Percentiles rank a stretch among this genome's conserved stretches.
Conservation (phyloP, 768 basidiomycete species). For the Mycena amicta region DNA sequence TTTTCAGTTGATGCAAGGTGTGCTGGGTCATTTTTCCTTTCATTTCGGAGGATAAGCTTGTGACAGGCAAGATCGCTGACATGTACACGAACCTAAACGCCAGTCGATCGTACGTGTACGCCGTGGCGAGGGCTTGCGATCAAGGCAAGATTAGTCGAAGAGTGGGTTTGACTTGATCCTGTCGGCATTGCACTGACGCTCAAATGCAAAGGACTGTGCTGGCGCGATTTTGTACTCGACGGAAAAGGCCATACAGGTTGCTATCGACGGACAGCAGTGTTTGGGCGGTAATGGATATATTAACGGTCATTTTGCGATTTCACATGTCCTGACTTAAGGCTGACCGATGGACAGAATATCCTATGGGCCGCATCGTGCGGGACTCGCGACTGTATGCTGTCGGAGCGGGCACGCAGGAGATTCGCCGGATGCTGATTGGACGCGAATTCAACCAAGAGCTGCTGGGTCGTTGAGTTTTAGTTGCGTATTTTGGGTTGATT, state of each 20-base stretch:
- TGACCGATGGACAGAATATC: slow-evolving; percentile 65
- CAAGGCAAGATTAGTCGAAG: slow-evolving; percentile 72
- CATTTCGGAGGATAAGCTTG: slow-evolving; percentile 19
- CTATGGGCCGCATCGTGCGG: slow-evolving; percentile 82
- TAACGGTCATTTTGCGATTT: slow-evolving; percentile 56
- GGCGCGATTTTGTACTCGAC: slow-evolving; percentile 94
- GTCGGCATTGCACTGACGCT: no score
- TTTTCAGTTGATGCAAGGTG: slow-evolving; percentile 96
- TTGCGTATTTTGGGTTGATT: no score
- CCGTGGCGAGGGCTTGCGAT: slow-evolving; percentile 90
- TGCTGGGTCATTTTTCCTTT: slow-evolving; percentile 23
- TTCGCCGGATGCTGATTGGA: slow-evolving; percentile 91
- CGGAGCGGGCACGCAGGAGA: slow-evolving; percentile 97
- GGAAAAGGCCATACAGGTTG: slow-evolving; percentile 88
- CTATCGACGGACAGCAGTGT: slow-evolving; percentile 90
- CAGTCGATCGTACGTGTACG: slow-evolving; percentile 88
- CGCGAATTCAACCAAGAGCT: slow-evolving; percentile 86
- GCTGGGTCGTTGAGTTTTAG: slow-evolving; percentile 1
- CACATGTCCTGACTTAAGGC: slow-evolving; percentile 5
- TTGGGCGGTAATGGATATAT: slow-evolving; percentile 96
- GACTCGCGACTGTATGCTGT: slow-evolving; percentile 91
- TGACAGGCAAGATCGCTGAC: slow-evolving; percentile 77
- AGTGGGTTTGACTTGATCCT: no score
- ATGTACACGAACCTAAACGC: slow-evolving; percentile 95
- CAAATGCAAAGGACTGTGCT: no score